Percentiles rank a stretch among this genome's conserved stretches.
Evolutionary conservation across 2,329 filamentous ascomycete species (phyloP).

Genomic region (Calonectria pseudoreteaudii): DNA sequence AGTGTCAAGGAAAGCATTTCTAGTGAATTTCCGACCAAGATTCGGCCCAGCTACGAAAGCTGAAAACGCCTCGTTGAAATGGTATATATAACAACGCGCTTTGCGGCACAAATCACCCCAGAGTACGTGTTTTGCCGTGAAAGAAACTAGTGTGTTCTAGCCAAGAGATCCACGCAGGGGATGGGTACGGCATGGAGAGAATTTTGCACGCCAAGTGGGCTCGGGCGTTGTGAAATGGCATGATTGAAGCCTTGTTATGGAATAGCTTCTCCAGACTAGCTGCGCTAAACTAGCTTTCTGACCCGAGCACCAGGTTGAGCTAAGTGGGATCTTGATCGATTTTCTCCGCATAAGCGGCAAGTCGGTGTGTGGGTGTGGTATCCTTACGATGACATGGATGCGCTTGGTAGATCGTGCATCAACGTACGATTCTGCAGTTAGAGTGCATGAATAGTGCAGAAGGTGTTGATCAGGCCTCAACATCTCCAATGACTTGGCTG

Average conservation of each 20-base stretch:
- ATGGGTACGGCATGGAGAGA: too few species aligned
- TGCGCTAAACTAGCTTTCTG: background rate
- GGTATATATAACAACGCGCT: background rate
- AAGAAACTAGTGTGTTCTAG: background rate
- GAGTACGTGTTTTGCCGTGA: background rate
- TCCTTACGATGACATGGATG: too few species aligned
- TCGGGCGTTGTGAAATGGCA: background rate
- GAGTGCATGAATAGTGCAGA: background rate
- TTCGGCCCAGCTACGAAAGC: too few species aligned
- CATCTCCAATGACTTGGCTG: background rate
- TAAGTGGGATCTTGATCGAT: background rate
- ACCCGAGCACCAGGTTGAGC: background rate
- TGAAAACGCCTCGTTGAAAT: background rate
- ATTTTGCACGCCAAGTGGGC: background rate
- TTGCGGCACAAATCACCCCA: background rate
- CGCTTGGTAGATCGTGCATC: too few species aligned
- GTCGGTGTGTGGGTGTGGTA: background rate
- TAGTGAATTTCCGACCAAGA: background rate
- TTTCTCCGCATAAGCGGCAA: background rate
- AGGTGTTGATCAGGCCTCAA: background rate
- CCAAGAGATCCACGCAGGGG: too few species aligned
- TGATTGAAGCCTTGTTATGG: background rate
- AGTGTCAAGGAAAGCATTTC: background rate
- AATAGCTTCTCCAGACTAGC: background rate
- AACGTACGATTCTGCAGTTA: background rate